These are phyloP conservation scores for Nicotiana tomentosiformis DNA, from an alignment of 257 asterid species.

Conservation along the genomic window DNA sequence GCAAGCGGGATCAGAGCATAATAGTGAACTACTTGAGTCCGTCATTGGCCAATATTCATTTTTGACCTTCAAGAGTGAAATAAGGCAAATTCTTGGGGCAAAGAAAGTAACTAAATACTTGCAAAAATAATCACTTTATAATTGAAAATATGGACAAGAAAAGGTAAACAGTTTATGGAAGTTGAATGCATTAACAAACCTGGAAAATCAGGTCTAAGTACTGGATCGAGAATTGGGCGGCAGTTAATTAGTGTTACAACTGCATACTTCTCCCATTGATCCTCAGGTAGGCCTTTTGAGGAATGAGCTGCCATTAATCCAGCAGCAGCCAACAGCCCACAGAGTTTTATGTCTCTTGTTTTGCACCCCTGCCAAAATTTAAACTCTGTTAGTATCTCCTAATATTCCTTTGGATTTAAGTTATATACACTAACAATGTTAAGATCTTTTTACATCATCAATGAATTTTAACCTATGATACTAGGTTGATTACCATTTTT, in stretches of 20 bases:
- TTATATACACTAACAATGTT: too few relatives aligned
- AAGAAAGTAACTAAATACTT: background rate
- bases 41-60: background rate
- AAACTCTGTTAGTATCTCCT: background rate
- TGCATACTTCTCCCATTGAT: slow-evolving; percentile 66
- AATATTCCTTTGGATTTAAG: background rate
- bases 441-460: too few relatives aligned
- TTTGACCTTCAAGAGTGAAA: background rate
- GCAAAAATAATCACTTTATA: background rate
- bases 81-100: background rate
- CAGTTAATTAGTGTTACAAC: slow-evolving; percentile 68
- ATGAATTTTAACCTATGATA: too few relatives aligned
- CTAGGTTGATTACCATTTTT: too few relatives aligned
- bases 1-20: background rate
- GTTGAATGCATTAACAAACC: slow-evolving; percentile 35
- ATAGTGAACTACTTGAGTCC: background rate
- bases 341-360: slow-evolving; percentile 43
- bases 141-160: background rate
- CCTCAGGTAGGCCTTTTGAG: slow-evolving; percentile 38
- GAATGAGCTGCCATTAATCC: slow-evolving; percentile 55
- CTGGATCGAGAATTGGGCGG: slow-evolving; percentile 79
- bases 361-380: slow-evolving; percentile 52
- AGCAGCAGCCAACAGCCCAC: slow-evolving; percentile 59
- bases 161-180: background rate
- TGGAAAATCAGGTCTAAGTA: slow-evolving; percentile 41